Conservation (phyloP, 2,329 filamentous ascomycete species). For the Geoglossum cookeanum region DNA sequence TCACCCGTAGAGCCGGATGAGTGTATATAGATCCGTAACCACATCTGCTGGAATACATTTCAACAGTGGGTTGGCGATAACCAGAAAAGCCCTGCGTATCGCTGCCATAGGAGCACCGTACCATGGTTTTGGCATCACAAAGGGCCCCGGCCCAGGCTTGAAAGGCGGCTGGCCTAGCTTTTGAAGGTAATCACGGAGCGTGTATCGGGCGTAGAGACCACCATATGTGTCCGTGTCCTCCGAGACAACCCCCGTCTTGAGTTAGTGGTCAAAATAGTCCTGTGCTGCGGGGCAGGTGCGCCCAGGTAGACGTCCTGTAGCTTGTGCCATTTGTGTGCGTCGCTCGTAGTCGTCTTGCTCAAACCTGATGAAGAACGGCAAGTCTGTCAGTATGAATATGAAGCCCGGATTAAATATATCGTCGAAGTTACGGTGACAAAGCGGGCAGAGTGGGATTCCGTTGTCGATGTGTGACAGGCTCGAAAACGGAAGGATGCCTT, state of each 20-base stretch:
- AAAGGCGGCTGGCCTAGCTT: not conserved
- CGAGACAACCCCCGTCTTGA: not conserved
- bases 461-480: constrained; percentile 7
- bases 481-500: not conserved
- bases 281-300: not conserved
- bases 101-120: not conserved
- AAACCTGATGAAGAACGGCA: constrained; percentile 11
- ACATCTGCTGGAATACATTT: not conserved
- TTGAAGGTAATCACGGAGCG: not conserved
- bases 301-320: not conserved
- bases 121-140: not conserved
- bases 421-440: constrained; percentile 9
- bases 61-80: not conserved
- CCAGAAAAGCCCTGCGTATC: not conserved
- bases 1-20: not conserved
- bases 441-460: constrained; percentile 9
- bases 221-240: not conserved
- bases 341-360: constrained; percentile 8
- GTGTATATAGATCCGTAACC: not conserved
- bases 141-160: not conserved
- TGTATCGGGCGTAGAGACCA: not conserved
- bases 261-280: not conserved
- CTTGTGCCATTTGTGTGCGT: not conserved
- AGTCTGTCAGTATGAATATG: constrained; percentile 10
- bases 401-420: constrained; percentile 7